Evolutionary conservation across 257 asterid species (phyloP).

Genomic region (Paraleonurus japonicus): DNA sequence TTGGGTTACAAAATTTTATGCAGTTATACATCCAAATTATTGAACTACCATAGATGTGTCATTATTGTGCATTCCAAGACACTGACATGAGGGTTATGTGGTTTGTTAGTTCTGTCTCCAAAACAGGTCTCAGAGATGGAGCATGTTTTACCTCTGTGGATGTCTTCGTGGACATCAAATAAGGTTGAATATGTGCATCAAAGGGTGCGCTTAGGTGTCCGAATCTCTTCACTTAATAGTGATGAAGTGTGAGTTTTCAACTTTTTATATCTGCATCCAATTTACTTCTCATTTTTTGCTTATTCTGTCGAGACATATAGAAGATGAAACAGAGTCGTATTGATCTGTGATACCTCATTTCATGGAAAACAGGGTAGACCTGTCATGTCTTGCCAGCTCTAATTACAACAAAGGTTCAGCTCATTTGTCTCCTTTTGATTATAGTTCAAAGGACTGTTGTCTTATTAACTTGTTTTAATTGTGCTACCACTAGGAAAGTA

Average conservation of each 20-base stretch:
- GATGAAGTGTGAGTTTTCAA: constrained; percentile 70
- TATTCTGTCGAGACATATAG: background rate
- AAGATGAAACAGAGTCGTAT: background rate
- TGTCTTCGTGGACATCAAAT: constrained; percentile 55
- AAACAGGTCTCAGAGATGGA: constrained; percentile 75
- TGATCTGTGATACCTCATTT: constrained; percentile 24
- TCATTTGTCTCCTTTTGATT: constrained; percentile 13
- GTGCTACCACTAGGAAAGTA: constrained; percentile 53
- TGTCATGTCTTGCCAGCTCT: constrained; percentile 57
- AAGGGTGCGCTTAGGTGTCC: constrained; percentile 59
- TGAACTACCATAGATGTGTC: constrained; percentile 2
- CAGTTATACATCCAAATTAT: background rate
- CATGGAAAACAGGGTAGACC: constrained; percentile 53
- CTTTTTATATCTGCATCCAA: constrained; percentile 6
- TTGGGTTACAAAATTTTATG: background rate
- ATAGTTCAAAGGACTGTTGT: constrained; percentile 4
- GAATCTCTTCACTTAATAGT: constrained; percentile 59
- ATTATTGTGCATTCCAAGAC: background rate
- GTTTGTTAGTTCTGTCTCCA: constrained; percentile 69
- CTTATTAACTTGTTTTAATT: constrained; percentile 24
- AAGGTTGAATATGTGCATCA: constrained; percentile 41
- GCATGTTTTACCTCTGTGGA: constrained; percentile 82
- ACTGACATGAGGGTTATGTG: constrained; percentile 24
- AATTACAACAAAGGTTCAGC: constrained; percentile 66
- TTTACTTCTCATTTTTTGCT: background rate